Base-by-base conservation (phyloP, 2,329 filamentous ascomycete genomes). In the Ceratocystis destructans region DNA sequence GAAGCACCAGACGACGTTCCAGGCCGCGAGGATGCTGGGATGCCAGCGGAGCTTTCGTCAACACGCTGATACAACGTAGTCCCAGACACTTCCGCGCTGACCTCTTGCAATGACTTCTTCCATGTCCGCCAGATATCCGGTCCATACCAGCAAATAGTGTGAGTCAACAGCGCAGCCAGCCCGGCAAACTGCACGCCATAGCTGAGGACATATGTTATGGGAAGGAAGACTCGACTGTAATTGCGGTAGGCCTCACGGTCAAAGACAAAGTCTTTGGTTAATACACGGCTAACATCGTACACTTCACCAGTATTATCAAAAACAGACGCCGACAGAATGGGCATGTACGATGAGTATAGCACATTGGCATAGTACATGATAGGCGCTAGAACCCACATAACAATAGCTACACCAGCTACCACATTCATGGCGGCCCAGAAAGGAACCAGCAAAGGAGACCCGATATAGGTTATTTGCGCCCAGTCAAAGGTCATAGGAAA, bases 401-500 rank as follows among this genome's bases (percentile, higher is more conserved):
- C 87, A 61, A 91, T 76, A 1, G 90, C 84, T 62, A 94, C 79
- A 4, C 89, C 90, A 67, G 87, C 88, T 33, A 94, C 83, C 46
- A 94, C 89, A 71, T 94, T 94, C 76, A 92, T 84, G 7, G 89
- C 87, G 50, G 89, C 87, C 89, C 90, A 91, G 74, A 93, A 94
- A 0, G 90, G 90, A 0, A 90, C 90, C 17, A 94, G 80, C 5
- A 95, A 78, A 0, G 88, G 90, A 3, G 89, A 94, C 17, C 90
- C 90, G 71, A 95, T 94, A 72, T 93, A 87, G 0, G 90, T 90
- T 69, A 96, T 87, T 73, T 96, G 90, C 0, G 89, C 88, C 90
- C 90, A 96, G 76, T 96, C 90, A 72, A 96, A 95, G 0, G 90
- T 95, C 71, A 96, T 73, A 0, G 90, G 90, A 69, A 95, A 90